Evolutionary conservation across 2,329 filamentous ascomycete species (phyloP), one percentile per base, ranked within the genome.

Genomic region (Thermothelomyces thermophilus): DNA sequence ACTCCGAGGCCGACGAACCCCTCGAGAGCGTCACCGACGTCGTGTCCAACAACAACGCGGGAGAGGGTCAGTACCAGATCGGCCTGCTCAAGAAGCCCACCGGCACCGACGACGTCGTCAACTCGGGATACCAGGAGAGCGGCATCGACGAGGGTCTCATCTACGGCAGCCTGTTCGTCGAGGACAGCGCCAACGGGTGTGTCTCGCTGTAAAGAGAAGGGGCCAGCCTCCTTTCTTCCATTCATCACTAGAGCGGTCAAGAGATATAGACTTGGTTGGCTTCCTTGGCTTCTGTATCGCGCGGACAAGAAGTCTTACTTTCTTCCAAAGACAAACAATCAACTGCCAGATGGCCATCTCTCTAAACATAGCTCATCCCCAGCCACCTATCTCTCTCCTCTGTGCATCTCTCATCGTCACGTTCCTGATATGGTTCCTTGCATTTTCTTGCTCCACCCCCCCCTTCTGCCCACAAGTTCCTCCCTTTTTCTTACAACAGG

Each of bases 1-100:
- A 81, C 67, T 81, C 78, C 20, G 65, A 66, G 31, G 70, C 70
- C 52, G 62, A 67, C 46, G 68, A 66, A 1, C 66, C 73, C 2
- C 72, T 82, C 34, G 60, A 68, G 46, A 64, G 70, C 20, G 75
- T 78, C 16, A 75, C 72, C 3, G 63, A 62, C 2, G 67, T 70
- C 2, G 60, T 74, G 3, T 49, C 64, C 14, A 77, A 77, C 54
- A 68, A 80, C 60, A 72, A 80, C 52, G 66, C 71, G 9, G 79
- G 79, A 17, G 71, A 69, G 28, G 79, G 79, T 13, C 64, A 73
- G 62, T 72, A 74, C 63, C 79, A 82, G 63, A 70, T 82, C 28
- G 78, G 79, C 41, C 70, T 82, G 17, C 65, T 82, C 52, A 82
- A 81, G 73, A 80, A 74, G 62, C 71, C 71, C 1, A 74, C 71